Percentiles rank a stretch among this genome's conserved stretches.
Conservation (phyloP, 1,284 basidiomycete genomes). For the Apiotrichum domesticum region DNA sequence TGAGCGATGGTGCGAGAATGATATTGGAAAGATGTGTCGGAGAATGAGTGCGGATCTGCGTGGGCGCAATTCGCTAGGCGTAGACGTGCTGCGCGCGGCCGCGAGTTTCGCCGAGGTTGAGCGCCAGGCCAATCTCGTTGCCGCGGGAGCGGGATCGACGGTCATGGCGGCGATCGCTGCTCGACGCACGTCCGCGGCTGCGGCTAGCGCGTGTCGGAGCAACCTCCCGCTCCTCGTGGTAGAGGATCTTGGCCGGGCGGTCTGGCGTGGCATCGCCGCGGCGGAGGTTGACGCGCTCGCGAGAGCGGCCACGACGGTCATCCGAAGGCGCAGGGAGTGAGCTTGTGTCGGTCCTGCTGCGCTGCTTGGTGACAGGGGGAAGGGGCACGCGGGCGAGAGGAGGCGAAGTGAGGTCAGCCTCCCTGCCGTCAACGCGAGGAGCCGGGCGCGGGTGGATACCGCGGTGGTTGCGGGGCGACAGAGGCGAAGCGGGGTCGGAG, state of each 20-base stretch:
- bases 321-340: not conserved
- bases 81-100: conserved; percentile 8
- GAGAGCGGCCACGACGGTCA: conserved; percentile 27
- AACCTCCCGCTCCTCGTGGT: conserved; percentile 37
- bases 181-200: conserved; percentile 17
- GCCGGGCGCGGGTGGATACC: conserved; percentile 13
- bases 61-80: not conserved
- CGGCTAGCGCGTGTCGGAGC: conserved; percentile 27
- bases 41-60: no score
- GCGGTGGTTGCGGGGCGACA: conserved; percentile 15
- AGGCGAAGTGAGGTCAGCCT: not conserved
- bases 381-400: conserved; percentile 2
- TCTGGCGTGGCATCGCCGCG: conserved; percentile 17
- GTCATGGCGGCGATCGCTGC: conserved; percentile 14
- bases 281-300: conserved; percentile 25
- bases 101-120: conserved; percentile 9
- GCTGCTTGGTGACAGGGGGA: conserved; percentile 8
- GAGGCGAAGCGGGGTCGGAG: conserved; percentile 34
- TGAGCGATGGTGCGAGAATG: no score
- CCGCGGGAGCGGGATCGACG: conserved; percentile 4
- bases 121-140: conserved; percentile 7
- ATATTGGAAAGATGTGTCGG: no score
- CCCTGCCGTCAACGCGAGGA: not conserved
- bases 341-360: not conserved
- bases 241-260: conserved; percentile 15